A percentile compares a stretch with the other conserved stretches of the same genome.
phyloP scores from a whole-genome alignment of 176 grass and related monocot species.

The Puya raimondii region DNA sequence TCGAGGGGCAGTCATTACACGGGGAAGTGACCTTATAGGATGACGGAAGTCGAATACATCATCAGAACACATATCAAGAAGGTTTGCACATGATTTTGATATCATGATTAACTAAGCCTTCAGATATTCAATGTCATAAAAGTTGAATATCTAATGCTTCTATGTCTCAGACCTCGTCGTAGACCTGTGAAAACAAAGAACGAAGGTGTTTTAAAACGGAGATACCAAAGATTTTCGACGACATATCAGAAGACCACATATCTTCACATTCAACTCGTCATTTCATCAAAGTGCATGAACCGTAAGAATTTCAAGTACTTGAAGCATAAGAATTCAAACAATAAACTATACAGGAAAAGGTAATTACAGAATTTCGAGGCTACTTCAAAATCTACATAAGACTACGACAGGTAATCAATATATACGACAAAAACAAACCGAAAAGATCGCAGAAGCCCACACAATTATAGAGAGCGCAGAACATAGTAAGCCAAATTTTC shows the following conservation, averaged over 20 bases:
- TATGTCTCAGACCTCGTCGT: background rate
- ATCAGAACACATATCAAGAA: slow-evolving; percentile 15
- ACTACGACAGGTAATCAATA: too few relatives aligned
- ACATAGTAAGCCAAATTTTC: background rate
- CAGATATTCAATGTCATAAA: background rate
- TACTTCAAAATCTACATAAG: too few relatives aligned
- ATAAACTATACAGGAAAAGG: too few relatives aligned
- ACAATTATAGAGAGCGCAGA: too few relatives aligned
- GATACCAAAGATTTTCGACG: background rate
- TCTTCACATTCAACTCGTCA: background rate
- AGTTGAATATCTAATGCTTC: background rate
- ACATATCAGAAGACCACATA: background rate
- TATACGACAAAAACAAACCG: too few relatives aligned
- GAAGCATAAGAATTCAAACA: background rate
- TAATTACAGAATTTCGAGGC: too few relatives aligned
- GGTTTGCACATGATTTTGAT: slow-evolving; percentile 16
- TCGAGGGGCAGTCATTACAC: slow-evolving; percentile 15
- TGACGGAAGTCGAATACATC: slow-evolving; percentile 9
- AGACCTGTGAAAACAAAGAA: background rate
- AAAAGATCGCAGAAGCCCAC: too few relatives aligned
- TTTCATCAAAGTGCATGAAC: background rate
- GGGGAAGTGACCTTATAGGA: slow-evolving; percentile 16
- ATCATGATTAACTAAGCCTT: slow-evolving; percentile 1
- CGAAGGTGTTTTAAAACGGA: background rate
- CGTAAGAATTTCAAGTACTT: background rate